Evolutionary conservation across 2,329 filamentous ascomycete genomes (phyloP).

Genomic region (Aspergillus bombycis): DNA sequence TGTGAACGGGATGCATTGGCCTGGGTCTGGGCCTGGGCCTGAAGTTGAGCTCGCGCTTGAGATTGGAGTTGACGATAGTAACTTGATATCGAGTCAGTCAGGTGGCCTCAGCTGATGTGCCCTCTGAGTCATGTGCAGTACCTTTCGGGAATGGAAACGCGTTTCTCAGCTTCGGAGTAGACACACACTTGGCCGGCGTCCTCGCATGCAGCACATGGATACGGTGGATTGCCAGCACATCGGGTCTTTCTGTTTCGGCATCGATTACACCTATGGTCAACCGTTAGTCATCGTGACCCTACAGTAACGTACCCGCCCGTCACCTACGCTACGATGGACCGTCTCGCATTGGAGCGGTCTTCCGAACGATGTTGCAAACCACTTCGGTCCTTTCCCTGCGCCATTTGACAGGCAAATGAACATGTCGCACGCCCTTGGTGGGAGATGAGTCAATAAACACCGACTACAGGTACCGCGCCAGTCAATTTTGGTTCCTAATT

Average conservation of each 20-base stretch:
- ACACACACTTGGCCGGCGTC: slow-evolving; percentile 36
- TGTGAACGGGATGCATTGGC: not conserved
- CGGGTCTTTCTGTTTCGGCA: slow-evolving; percentile 41
- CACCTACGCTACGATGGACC: slow-evolving; percentile 35
- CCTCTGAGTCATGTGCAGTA: slow-evolving; percentile 12
- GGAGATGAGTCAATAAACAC: not conserved
- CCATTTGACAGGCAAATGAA: slow-evolving; percentile 11
- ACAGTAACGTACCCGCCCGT: not conserved
- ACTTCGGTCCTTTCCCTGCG: slow-evolving; percentile 12
- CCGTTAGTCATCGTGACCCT: slow-evolving; percentile 1
- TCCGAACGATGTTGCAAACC: slow-evolving; percentile 20
- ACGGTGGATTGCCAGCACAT: slow-evolving; percentile 39
- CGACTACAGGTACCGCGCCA: not conserved
- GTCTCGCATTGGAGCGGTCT: slow-evolving; percentile 22
- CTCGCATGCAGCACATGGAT: slow-evolving; percentile 39
- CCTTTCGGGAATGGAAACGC: slow-evolving; percentile 41
- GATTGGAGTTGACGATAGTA: slow-evolving; percentile 39
- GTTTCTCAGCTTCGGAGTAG: slow-evolving; percentile 42
- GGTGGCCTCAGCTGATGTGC: not conserved
- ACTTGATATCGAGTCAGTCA: slow-evolving; percentile 20
- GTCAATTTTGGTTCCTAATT: not conserved
- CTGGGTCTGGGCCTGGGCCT: slow-evolving; percentile 19
- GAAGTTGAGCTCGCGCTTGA: slow-evolving; percentile 26
- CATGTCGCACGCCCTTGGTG: slow-evolving; percentile 9
- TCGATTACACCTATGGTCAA: slow-evolving; percentile 36